Evolutionary conservation across 148 eudicot species (phyloP).

Genomic region (Polygonum aviculare): DNA sequence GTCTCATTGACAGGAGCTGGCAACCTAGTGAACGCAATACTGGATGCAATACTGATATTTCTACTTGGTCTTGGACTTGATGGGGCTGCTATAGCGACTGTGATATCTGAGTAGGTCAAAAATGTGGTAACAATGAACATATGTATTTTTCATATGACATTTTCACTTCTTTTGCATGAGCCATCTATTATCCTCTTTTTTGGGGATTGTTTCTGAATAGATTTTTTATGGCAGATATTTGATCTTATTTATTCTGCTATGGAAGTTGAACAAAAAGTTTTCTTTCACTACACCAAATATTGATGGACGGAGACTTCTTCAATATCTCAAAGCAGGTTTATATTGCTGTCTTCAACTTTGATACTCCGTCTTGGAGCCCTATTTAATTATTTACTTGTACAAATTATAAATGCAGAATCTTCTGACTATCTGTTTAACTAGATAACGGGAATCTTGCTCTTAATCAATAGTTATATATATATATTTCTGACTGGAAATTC

Average conservation of each 20-base stretch:
- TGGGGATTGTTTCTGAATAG: slow-evolving; percentile 2
- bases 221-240: slow-evolving; percentile 45
- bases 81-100: slow-evolving; percentile 93
- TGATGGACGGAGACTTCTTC: slow-evolving; percentile 50
- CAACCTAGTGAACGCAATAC: slow-evolving; percentile 63
- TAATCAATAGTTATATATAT: not conserved
- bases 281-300: slow-evolving; percentile 53
- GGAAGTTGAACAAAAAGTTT: slow-evolving; percentile 63
- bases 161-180: not conserved
- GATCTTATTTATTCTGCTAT: slow-evolving; percentile 64
- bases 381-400: not conserved
- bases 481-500: not conserved
- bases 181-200: not conserved
- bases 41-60: slow-evolving; percentile 73
- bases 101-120: slow-evolving; percentile 94
- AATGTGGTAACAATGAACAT: slow-evolving; percentile 40
- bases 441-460: not conserved
- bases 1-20: slow-evolving; percentile 60
- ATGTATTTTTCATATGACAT: not conserved
- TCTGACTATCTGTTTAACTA: not conserved
- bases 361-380: not conserved
- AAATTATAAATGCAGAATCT: not conserved
- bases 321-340: slow-evolving; percentile 72
- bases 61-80: slow-evolving; percentile 56
- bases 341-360: slow-evolving; percentile 1